phyloP scores from a whole-genome alignment of 768 basidiomycete species.

The Podaxis carcinomalis region DNA sequence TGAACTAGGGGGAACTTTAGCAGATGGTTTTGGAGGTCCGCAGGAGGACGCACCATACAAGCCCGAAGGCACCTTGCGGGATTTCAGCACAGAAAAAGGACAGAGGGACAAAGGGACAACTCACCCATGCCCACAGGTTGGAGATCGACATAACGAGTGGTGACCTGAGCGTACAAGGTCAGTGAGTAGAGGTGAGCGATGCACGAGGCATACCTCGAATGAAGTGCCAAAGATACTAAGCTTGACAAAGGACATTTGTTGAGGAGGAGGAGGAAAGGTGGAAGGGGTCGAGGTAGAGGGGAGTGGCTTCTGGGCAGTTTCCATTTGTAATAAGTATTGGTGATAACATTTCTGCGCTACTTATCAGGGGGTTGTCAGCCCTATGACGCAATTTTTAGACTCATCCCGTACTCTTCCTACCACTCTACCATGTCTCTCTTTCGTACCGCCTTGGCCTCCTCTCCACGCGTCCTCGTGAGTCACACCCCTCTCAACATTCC shows the following conservation, averaged over 20 bases:
- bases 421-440: constrained; percentile 38
- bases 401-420: constrained; percentile 4
- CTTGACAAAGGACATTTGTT: constrained; percentile 88
- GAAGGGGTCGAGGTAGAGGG: constrained; percentile 12
- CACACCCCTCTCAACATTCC: background rate
- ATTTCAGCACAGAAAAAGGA: constrained; percentile 17
- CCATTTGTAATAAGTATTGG: constrained; percentile 12
- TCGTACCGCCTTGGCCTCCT: constrained; percentile 23
- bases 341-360: constrained; percentile 9
- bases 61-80: constrained; percentile 83
- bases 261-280: constrained; percentile 15
- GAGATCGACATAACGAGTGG: constrained; percentile 97
- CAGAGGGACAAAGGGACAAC: constrained; percentile 22
- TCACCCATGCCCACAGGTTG: constrained; percentile 99
- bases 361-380: background rate
- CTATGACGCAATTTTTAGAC: constrained; percentile 8
- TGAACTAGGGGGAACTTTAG: constrained; percentile 47
- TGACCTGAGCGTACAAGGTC: constrained; percentile 56
- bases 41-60: constrained; percentile 77
- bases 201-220: constrained; percentile 64
- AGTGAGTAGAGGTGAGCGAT: constrained; percentile 15
- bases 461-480: constrained; percentile 41
- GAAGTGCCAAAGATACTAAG: constrained; percentile 98
- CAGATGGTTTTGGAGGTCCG: constrained; percentile 4
- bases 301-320: constrained; percentile 18